Conservation (phyloP, 2,329 filamentous ascomycete genomes). For the Xylaria multiplex region DNA sequence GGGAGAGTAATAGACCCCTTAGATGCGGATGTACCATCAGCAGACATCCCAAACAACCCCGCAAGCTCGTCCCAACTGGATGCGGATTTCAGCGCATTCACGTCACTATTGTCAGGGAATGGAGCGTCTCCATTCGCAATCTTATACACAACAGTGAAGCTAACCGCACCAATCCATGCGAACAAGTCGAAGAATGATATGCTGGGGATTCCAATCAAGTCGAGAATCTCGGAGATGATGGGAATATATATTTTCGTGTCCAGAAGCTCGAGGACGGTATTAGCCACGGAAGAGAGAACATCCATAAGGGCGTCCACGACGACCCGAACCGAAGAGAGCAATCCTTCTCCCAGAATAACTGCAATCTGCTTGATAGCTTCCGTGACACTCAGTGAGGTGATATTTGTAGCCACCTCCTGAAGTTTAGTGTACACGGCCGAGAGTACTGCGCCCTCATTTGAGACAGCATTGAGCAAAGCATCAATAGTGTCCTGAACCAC, state of each 20-base stretch:
- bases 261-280: slow-evolving; percentile 10
- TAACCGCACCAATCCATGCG: slow-evolving; percentile 14
- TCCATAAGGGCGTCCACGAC: slow-evolving; percentile 15
- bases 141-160: slow-evolving; percentile 26
- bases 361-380: slow-evolving; percentile 20
- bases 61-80: slow-evolving; percentile 4
- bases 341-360: slow-evolving; percentile 10
- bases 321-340: slow-evolving; percentile 11
- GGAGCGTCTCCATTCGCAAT: neutral
- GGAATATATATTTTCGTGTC: slow-evolving; percentile 18
- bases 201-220: slow-evolving; percentile 13
- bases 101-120: slow-evolving; percentile 15
- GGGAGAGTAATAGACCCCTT: neutral
- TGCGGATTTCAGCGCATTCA: slow-evolving; percentile 10
- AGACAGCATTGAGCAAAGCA: slow-evolving; percentile 12
- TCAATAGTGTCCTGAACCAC: slow-evolving; percentile 7
- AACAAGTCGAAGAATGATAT: slow-evolving; percentile 16
- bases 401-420: slow-evolving; percentile 9
- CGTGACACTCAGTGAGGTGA: slow-evolving; percentile 4
- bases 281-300: slow-evolving; percentile 9
- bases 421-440: slow-evolving; percentile 13
- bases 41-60: slow-evolving; percentile 7
- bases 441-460: slow-evolving; percentile 13
- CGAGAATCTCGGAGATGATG: slow-evolving; percentile 17
- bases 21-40: neutral